Base-by-base conservation (phyloP, 257 asterid species). In the Osmanthus fragrans region DNA sequence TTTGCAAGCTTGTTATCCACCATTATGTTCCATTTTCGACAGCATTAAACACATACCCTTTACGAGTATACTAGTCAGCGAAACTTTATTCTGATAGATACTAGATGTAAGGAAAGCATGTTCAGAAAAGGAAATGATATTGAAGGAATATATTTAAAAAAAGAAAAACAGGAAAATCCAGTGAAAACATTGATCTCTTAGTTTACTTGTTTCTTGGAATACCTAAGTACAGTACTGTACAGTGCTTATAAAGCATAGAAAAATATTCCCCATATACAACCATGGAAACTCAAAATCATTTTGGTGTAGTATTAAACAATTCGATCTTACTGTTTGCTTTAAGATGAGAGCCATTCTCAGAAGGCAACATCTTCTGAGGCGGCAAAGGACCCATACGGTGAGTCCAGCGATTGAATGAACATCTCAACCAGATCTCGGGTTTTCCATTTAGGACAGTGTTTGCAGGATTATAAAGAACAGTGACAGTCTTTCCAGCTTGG, bases 361-460 rank as follows among this genome's bases (percentile, higher is more conserved):
- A 82, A 80, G 92, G 94, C 85, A 83, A 75, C 98, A 96, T 90
- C 84, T 86, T 93, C 74, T 90, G 96, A 77, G 98, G 97, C 29
- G 94, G 92, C 87, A 93, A 81, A n/a, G 88, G 93, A 73, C 98
- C 97, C 86, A 87, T 45, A 15, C 86, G 91, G 88, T 96, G 96
- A 16, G 98, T 92, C 99, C 99, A 96, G 54, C 94, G 97, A 73
- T 96, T 96, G 86, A 96, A 96, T 73, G 98, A 93, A 86, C 94
- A 93, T 88, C 97, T 93, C 85, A 96, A 85, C 98, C 98, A 96
- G 80, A 90, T 85, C 92, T 96, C 99, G 69, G 97, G 77, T 85
- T 92, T 96, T 72, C 97, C 99, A 85, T 85, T 90, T 70, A 96
- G 86, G 75, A 92, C 91, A 76, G 99, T 93, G 87, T 90, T 92